Conservation (phyloP, 345 rosid species). For the Psidium guajava region DNA sequence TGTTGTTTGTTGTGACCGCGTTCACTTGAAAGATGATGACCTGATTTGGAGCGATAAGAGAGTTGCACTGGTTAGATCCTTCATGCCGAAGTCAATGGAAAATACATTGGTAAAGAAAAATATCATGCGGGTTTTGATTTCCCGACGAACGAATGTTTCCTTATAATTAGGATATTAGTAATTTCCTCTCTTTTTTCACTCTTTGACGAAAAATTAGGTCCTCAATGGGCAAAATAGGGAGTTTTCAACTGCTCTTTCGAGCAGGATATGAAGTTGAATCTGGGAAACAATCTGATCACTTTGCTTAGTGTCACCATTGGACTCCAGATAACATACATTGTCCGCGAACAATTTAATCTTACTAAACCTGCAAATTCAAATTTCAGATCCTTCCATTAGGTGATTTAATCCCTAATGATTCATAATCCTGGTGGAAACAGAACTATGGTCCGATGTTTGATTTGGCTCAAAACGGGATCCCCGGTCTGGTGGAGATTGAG, state of each 20-base stretch:
- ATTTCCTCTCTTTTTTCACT: not conserved
- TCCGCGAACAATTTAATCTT: not conserved
- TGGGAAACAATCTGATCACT: slow-evolving; percentile 33
- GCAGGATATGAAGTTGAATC: slow-evolving; percentile 16
- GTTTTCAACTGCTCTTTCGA: slow-evolving; percentile 22
- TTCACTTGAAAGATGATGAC: slow-evolving; percentile 27
- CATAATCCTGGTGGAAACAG: not conserved
- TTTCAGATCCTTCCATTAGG: too few relatives aligned
- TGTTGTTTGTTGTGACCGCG: not conserved
- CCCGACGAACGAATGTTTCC: not conserved
- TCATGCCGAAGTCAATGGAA: slow-evolving; percentile 53
- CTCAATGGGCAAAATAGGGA: slow-evolving; percentile 23
- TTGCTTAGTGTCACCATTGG: slow-evolving; percentile 54
- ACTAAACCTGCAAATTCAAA: not conserved
- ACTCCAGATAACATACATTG: slow-evolving; percentile 18
- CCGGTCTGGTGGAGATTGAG: slow-evolving; percentile 19
- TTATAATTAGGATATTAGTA: not conserved
- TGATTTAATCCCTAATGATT: not conserved
- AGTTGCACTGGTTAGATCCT: slow-evolving; percentile 40
- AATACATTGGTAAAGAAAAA: slow-evolving; percentile 19
- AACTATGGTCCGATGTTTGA: slow-evolving; percentile 30
- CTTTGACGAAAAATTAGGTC: slow-evolving; percentile 13
- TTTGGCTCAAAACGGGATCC: slow-evolving; percentile 4
- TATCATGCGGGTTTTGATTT: not conserved
- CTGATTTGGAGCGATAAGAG: slow-evolving; percentile 30